Conservation (phyloP, 2,329 filamentous ascomycete species). For the Cytospora schulzeri region DNA sequence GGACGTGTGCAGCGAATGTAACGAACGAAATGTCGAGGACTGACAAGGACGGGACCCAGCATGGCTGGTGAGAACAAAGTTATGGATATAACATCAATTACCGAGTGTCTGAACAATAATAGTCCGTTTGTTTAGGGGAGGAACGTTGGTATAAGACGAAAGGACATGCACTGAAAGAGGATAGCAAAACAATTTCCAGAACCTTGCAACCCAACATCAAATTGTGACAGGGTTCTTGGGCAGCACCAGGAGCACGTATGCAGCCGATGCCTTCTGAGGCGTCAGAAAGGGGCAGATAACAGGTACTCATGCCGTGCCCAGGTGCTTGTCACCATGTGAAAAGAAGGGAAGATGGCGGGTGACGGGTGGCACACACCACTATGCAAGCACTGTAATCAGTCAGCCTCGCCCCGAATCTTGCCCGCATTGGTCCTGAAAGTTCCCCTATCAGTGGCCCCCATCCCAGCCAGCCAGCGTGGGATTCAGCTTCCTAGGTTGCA, state of each 20-base stretch:
- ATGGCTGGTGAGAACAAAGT: too few relatives aligned
- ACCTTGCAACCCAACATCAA: too few relatives aligned
- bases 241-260: too few relatives aligned
- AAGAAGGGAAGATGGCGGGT: background rate
- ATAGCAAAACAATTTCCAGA: too few relatives aligned
- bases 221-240: too few relatives aligned
- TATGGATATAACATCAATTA: too few relatives aligned
- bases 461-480: too few relatives aligned
- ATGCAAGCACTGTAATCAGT: background rate
- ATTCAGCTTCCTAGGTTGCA: background rate
- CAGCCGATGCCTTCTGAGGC: too few relatives aligned
- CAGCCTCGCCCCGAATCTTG: background rate
- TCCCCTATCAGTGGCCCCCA: conserved; percentile 2
- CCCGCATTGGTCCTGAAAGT: background rate
- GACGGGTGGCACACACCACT: conserved; percentile 6
- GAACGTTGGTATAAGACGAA: background rate
- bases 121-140: conserved; percentile 13
- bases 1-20: too few relatives aligned
- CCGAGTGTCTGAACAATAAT: conserved; percentile 23
- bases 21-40: conserved; percentile 26
- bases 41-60: conserved; percentile 26
- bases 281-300: too few relatives aligned
- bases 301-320: too few relatives aligned
- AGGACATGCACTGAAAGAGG: too few relatives aligned
- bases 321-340: background rate